Base-by-base conservation (phyloP, 1,139 yeast species). In the Blastobotrys arbuscula region DNA sequence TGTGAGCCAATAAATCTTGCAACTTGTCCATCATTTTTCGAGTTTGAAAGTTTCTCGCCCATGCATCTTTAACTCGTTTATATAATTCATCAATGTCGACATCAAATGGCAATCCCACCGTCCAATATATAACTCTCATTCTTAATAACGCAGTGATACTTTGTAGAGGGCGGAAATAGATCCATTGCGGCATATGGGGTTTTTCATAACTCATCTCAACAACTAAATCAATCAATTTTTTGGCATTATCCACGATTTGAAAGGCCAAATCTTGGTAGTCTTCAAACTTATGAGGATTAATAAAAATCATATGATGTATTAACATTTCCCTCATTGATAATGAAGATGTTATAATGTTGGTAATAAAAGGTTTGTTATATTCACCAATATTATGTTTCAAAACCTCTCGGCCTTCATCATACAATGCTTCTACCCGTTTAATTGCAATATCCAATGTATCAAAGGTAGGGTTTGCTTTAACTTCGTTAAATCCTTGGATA, bases 181-280 rank as follows among this genome's bases (percentile, higher is more conserved):
- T 15, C 47, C 47, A 44, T 24, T 44, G 47, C 3, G 47, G 47
- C 30, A 38, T 21, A n/a, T 38, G 39, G 13, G 47, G 47, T 18
- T 44, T 37, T 28, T 16, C 30, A 15, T 19, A 3, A 13, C 31
- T 31, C 3, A 44, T 16, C 16, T 37, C 38, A n/a, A 44, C 16
- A 19, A 18, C 19, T 12, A 13, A 8, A n/a, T 37, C 37, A 19
- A 44, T 44, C 39, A 38, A 12, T 2, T 24, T 15, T 26, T 44
- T 21, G 2, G 47, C 42, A 3, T 38, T 7, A 8, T 37, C 23
- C 15, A 33, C 37, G 15, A 44, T 37, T 13, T 44, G 18, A 10
- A 38, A n/a, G 8, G 33, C 42, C 21, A 44, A n/a, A n/a, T 28
- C 36, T 15, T 31, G 18, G 2, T 28, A 19, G 2, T 31, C 13